phyloP scores from a whole-genome alignment of 371 early-diverging fungal genomes.

The Capillidium rhysosporum region DNA sequence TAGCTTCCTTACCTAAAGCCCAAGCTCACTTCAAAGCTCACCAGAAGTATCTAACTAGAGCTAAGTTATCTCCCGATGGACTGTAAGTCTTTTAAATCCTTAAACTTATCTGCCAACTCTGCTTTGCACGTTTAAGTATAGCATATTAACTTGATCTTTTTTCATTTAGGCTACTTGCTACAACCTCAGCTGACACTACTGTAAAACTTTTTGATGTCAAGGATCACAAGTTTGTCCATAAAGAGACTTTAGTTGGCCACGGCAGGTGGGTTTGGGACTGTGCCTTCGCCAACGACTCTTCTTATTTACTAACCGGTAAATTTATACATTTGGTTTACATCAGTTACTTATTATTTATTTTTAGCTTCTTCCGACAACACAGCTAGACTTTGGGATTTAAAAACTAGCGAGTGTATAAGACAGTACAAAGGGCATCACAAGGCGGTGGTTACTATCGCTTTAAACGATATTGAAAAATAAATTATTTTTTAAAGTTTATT shows the following conservation, averaged over 20 bases:
- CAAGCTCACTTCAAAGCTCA: slow-evolving; percentile 57
- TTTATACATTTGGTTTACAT: not conserved
- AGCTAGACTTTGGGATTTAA: slow-evolving; percentile 70
- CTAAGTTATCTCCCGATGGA: slow-evolving; percentile 65
- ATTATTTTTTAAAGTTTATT: not conserved
- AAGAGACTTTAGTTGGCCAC: slow-evolving; percentile 61
- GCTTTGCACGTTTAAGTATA: not conserved
- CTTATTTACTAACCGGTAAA: slow-evolving; percentile 64
- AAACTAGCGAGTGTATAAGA: slow-evolving; percentile 62
- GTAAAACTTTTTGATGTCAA: slow-evolving; percentile 49
- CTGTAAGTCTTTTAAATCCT: slow-evolving; percentile 30
- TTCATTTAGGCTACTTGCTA: slow-evolving; percentile 39
- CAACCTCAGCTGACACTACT: slow-evolving; percentile 72
- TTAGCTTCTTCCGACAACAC: slow-evolving; percentile 71
- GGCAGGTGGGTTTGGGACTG: slow-evolving; percentile 91
- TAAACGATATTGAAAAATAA: slow-evolving; percentile 49
- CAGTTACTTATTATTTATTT: not conserved
- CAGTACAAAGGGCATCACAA: slow-evolving; percentile 84
- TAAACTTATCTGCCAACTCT: not conserved
- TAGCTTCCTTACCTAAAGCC: slow-evolving; percentile 44
- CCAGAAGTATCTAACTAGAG: slow-evolving; percentile 57
- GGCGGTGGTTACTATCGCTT: slow-evolving; percentile 74
- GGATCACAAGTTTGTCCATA: slow-evolving; percentile 35
- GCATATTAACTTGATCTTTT: not conserved
- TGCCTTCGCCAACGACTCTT: slow-evolving; percentile 81